Conservation (phyloP, 805 yeast species). For the Nadsonia fulvescens region DNA sequence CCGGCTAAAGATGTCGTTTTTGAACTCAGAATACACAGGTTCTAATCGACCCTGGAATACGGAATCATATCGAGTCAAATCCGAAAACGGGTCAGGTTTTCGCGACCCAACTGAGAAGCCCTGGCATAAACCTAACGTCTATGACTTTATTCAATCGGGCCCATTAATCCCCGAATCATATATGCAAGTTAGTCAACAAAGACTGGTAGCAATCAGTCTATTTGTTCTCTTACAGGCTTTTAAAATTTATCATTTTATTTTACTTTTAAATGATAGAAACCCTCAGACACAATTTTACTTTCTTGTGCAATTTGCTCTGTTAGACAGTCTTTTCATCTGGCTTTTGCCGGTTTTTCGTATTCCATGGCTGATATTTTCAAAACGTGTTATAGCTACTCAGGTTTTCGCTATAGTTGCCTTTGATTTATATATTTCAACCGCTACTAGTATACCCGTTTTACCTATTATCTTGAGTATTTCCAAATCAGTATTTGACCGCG, state of each 20-base stretch:
- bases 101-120: too few relatives aligned
- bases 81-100: too few relatives aligned
- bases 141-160: too few relatives aligned
- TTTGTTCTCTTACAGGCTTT: conserved; percentile 69
- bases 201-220: conserved; percentile 45
- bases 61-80: too few relatives aligned
- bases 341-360: conserved; percentile 56
- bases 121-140: too few relatives aligned
- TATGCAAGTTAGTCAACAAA: conserved; percentile 61
- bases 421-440: conserved; percentile 6
- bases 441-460: conserved; percentile 7
- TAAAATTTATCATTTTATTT: conserved; percentile 56
- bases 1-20: too few relatives aligned
- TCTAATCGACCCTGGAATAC: too few relatives aligned
- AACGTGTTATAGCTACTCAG: conserved; percentile 32
- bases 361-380: conserved; percentile 52
- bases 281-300: conserved; percentile 1
- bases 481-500: conserved; percentile 14
- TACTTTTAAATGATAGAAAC: conserved; percentile 11
- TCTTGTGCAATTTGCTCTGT: conserved; percentile 41
- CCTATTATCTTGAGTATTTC: conserved; percentile 11
- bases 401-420: conserved; percentile 25
- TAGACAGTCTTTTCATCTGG: conserved; percentile 59
- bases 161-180: conserved; percentile 40
- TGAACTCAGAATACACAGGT: too few relatives aligned